Conservation (phyloP, 1,139 yeast species). For the Arxiozyma slooffiae region DNA sequence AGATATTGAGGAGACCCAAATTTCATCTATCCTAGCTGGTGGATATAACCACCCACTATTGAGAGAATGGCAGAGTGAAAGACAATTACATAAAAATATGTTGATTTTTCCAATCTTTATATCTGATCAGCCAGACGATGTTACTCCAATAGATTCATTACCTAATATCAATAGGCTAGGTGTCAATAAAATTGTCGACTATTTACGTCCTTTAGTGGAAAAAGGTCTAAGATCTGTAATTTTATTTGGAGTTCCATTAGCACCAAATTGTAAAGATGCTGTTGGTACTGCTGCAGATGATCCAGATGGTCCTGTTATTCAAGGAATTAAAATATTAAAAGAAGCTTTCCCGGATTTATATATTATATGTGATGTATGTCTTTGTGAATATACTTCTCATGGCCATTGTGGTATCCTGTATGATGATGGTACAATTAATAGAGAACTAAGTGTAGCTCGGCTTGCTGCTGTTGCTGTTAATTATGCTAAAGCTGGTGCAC, state of each 20-base stretch:
- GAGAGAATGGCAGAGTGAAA: conserved; percentile 84
- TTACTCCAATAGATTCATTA: conserved; percentile 57
- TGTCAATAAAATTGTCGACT: conserved; percentile 64
- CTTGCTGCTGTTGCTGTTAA: conserved; percentile 92
- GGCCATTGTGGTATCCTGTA: conserved; percentile 92
- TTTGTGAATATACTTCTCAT: conserved; percentile 92
- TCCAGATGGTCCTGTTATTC: conserved; percentile 91
- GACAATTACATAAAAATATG: conserved; percentile 77
- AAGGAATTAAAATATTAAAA: conserved; percentile 56
- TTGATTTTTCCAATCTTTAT: conserved; percentile 88
- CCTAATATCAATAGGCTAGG: conserved; percentile 90
- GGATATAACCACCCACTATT: conserved; percentile 88
- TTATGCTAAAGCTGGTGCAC: conserved; percentile 91
- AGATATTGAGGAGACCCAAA: conserved; percentile 46
- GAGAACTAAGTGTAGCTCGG: conserved; percentile 67
- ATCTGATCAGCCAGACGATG: conserved; percentile 76
- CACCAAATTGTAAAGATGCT: conserved; percentile 64
- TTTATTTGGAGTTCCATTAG: conserved; percentile 82
- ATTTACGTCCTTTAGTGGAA: conserved; percentile 54
- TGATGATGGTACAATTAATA: conserved; percentile 76
- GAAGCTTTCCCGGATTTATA: conserved; percentile 68
- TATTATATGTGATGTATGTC: conserved; percentile 88
- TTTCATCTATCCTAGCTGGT: conserved; percentile 80
- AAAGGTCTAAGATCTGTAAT: conserved; percentile 84
- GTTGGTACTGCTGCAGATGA: conserved; percentile 90